Conservation (phyloP, 176 grass and related monocot species). For the Zea mays region Zm-B73-REFERENCE-NAM-5.0 NC_050099.1:29386001-29386500, state of each 20-base stretch:
- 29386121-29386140: slow-evolving; percentile 37
- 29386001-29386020: slow-evolving; percentile 6
- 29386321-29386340: slow-evolving; percentile 19
- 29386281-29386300: slow-evolving; percentile 8
- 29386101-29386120: slow-evolving; percentile 19
- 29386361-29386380: slow-evolving; percentile 27
- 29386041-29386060: slow-evolving; percentile 32
- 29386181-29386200: not conserved
- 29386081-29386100: slow-evolving; percentile 39
- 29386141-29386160: slow-evolving; percentile 29
- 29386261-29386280: slow-evolving; percentile 40
- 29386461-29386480: slow-evolving; percentile 3
- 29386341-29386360: slow-evolving; percentile 37
- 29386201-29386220: slow-evolving; percentile 35
- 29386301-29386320: slow-evolving; percentile 21
- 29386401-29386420: not conserved
- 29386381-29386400: slow-evolving; percentile 11
- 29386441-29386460: not conserved
- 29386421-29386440: not conserved
- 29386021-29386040: slow-evolving; percentile 24
- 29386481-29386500: not conserved
- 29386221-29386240: slow-evolving; percentile 49
- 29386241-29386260: slow-evolving; percentile 30
- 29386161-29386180: not conserved
- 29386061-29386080: slow-evolving; percentile 35